phyloP scores from a whole-genome alignment of 2,329 filamentous ascomycete species.

The Myriosclerotinia curreyana region DNA sequence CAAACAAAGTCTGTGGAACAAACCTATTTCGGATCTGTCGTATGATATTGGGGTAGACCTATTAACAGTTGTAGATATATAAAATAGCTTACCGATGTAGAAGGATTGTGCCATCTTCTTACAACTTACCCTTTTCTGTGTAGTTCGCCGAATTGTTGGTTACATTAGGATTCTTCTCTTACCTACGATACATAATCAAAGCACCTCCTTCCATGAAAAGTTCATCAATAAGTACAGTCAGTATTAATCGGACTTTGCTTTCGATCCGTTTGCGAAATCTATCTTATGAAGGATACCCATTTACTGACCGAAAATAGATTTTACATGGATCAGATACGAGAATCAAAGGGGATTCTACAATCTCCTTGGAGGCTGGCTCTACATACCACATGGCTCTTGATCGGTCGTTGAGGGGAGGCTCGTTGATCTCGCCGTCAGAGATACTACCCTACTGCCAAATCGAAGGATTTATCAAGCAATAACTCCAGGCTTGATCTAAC shows the following conservation, averaged over 20 bases:
- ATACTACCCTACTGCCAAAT: background rate
- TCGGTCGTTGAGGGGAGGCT: background rate
- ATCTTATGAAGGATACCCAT: background rate
- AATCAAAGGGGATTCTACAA: background rate
- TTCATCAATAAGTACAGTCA: background rate
- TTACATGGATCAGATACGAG: background rate
- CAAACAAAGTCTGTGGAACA: constrained; percentile 1
- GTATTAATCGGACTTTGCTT: constrained; percentile 1
- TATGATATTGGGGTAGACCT: background rate
- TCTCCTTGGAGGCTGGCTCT: background rate
- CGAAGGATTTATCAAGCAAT: background rate
- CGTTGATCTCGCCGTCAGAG: constrained; percentile 1
- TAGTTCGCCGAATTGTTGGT: background rate
- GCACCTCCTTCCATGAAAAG: constrained; percentile 2
- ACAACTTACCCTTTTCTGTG: constrained; percentile 7
- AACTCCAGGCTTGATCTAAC: constrained; percentile 3
- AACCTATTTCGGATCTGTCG: constrained; percentile 1
- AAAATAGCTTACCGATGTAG: constrained; percentile 5
- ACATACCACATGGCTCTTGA: background rate
- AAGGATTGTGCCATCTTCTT: constrained; percentile 12
- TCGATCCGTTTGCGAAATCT: background rate
- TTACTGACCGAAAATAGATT: background rate
- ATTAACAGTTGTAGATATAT: background rate
- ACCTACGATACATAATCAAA: background rate
- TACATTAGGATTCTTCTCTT: constrained; percentile 9